Evolutionary conservation across 2,329 filamentous ascomycete species (phyloP), one percentile per base, ranked within the genome.

Genomic region (Leptographium galeiforme): DNA sequence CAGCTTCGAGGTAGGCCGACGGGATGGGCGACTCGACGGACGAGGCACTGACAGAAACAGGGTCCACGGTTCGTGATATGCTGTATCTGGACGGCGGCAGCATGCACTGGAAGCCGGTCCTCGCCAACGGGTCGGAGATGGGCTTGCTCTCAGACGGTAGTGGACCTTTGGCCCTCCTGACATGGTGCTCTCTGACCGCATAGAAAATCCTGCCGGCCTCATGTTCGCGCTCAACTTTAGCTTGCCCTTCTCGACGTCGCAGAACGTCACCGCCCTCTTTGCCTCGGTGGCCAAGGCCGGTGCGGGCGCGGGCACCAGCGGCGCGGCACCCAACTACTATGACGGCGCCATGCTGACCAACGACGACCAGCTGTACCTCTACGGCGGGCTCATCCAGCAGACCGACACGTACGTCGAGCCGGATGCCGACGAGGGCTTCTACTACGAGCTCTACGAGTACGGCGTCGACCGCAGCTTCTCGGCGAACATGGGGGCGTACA

Each of bases 261-360:
- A 69, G 34, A 85, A 85, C 60, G 62, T 78, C 48, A 81, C 74
- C 16, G 63, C 60, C 0, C 63, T 83, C 11, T 69, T 86, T 18
- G 62, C 65, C 2, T 66, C 63, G 0, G 62, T 77, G 40, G 68
- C 72, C 2, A 82, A 80, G 57, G 71, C 70, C 0, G 56, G 63
- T 0, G 70, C 62, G 39, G 70, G 73, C 8, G 70, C 69, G 4
- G 64, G 65, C 18, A 70, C 70, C 36, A 78, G 75, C 57, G 77
- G 76, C 56, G 56, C 75, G 46, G 71, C 72, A 0, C 79, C 80
- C 0, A 77, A 77, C 58, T 84, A 77, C 56, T 56, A 71, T 16
- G 81, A 85, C 56, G 84, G 84, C 2, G 77, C 71, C 8, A 76
- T 87, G 68, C 74, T 88, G 36, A 75, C 73, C 48, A 87, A 86